Evolutionary conservation across 192 early-diverging fungal genomes (phyloP), one percentile per base, ranked within the genome.

Genomic region (Cladochytrium replicatum): DNA sequence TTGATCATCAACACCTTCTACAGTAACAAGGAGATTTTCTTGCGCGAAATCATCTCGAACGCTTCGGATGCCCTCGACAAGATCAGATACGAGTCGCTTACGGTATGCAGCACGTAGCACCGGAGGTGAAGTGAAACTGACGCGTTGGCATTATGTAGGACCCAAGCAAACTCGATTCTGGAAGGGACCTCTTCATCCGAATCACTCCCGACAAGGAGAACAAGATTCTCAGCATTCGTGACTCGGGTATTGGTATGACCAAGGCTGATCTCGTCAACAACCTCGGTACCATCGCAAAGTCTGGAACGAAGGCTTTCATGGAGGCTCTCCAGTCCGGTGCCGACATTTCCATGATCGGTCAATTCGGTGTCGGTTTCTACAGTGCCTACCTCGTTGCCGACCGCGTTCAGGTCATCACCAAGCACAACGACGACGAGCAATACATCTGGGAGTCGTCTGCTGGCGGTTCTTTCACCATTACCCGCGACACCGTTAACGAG

Each of bases 331-430:
- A 85, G 60, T 77, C 84, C 47, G 90, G 89, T 68, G 93, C 91
- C 56, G 92, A 93, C 75, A 96, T 94, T 50, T 94, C 91, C 71
- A 95, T 99, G 91, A 97, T 99, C 72, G 96, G 93, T 68, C 93
- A 97, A 72, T 99, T 99, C 68, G 96, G 96, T 90, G 96, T 99
- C 48, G 96, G 96, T 80, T 97, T 99, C 91, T 99, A 97, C 87
- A 95, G 93, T 55, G 93, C 94, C 50, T 99, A 95, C 85, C 80
- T 99, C 54, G 91, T 97, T 84, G 94, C 91, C 58, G 96, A 99
- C 71, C 84, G 84, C 72, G 96, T 99, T 23, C 72, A 85, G 62
- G 83, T 93, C 52, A 86, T 91, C 73, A 89, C 89, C 70, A 93
- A 93, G 82, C 84, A 93, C 82, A 93, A 92, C 62, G 89, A 93